Evolutionary conservation across 306 rosid genomes (phyloP).

Genomic region (Mimosa pudica): DNA sequence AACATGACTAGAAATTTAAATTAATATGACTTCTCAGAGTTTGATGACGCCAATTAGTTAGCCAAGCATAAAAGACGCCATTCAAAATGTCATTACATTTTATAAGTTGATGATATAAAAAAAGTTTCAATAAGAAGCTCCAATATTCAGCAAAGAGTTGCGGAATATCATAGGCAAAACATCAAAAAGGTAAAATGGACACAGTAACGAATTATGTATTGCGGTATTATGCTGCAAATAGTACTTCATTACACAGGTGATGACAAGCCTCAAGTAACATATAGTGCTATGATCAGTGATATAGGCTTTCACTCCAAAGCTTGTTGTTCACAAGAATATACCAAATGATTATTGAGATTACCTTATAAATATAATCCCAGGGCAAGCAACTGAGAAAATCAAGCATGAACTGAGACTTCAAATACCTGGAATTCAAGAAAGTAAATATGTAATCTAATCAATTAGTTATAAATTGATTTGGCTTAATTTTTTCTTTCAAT

Average conservation of each 20-base stretch:
- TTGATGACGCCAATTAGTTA: not conserved
- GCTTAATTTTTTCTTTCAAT: too few relatives aligned
- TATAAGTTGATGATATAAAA: not conserved
- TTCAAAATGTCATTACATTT: not conserved
- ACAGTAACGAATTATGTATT: not conserved
- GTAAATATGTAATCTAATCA: not conserved
- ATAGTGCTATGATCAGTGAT: not conserved
- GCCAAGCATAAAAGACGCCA: not conserved
- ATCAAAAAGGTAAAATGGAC: not conserved
- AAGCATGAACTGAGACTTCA: constrained; percentile 57
- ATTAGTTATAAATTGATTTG: too few relatives aligned
- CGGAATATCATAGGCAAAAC: not conserved
- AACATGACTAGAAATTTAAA: not conserved
- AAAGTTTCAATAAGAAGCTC: not conserved
- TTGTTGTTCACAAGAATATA: not conserved
- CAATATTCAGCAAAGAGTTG: not conserved
- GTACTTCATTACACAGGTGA: not conserved
- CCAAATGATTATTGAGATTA: not conserved
- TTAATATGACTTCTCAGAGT: not conserved
- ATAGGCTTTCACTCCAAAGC: not conserved
- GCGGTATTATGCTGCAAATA: not conserved
- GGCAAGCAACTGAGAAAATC: constrained; percentile 64
- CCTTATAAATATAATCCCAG: constrained; percentile 73
- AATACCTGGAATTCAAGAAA: constrained; percentile 37
- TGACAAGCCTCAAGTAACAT: not conserved